A percentile compares a stretch with the other conserved stretches of the same genome.
These are phyloP conservation scores for Xylaria sp. DNA, from an alignment of 2,329 filamentous ascomycete genomes.

Conservation along the genomic window DNA sequence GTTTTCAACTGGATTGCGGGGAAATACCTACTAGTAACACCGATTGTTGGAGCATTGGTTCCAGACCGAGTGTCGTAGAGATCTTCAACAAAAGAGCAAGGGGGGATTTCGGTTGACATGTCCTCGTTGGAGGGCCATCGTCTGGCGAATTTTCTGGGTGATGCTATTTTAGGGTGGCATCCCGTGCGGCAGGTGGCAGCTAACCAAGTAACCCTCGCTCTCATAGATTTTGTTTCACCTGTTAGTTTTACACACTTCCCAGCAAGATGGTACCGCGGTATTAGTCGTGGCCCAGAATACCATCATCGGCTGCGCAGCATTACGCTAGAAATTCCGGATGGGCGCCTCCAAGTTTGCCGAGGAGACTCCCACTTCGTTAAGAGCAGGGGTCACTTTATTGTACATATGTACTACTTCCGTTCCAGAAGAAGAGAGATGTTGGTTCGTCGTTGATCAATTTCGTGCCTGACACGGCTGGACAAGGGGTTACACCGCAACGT, in stretches of 20 bases:
- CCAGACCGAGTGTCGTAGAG: conserved; percentile 33
- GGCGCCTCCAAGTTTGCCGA: conserved; percentile 36
- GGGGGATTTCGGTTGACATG: conserved; percentile 15
- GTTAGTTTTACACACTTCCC: conserved; percentile 37
- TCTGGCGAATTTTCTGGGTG: conserved; percentile 26
- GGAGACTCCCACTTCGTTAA: conserved; percentile 18
- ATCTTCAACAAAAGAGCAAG: conserved; percentile 16
- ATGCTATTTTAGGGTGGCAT: conserved; percentile 36
- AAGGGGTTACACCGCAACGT: conserved; percentile 33
- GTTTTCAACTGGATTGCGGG: conserved; percentile 43
- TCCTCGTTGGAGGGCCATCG: conserved; percentile 23
- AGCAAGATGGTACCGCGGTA: conserved; percentile 40
- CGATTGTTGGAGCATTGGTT: conserved; percentile 42
- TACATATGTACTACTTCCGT: too few species aligned
- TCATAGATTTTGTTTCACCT: conserved; percentile 28
- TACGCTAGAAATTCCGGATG: conserved; percentile 26
- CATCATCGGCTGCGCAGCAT: conserved; percentile 34
- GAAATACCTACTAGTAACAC: conserved; percentile 49
- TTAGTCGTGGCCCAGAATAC: conserved; percentile 40
- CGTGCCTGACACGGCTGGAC: conserved; percentile 29
- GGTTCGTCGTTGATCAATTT: conserved; percentile 32
- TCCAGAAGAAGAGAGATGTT: conserved; percentile 36
- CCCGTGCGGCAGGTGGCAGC: conserved; percentile 30
- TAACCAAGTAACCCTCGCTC: conserved; percentile 27
- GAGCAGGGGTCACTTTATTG: conserved; percentile 27